A percentile compares a stretch with the other conserved stretches of the same genome.
These are phyloP conservation scores for Apophysomyces sp. DNA, from an alignment of 371 early-diverging fungal genomes.

Conservation along the genomic window DNA sequence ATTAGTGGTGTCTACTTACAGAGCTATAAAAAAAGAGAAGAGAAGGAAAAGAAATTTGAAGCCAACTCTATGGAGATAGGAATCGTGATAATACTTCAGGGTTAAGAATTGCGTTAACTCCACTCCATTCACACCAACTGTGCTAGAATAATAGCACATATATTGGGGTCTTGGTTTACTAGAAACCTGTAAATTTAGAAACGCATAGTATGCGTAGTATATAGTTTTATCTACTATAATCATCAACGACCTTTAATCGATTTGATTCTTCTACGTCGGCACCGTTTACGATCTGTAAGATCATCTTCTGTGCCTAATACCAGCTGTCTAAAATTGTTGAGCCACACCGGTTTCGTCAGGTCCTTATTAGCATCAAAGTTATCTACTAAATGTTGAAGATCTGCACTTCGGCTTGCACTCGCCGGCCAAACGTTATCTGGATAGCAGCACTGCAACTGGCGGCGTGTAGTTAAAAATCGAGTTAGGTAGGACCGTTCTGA, in stretches of 20 bases:
- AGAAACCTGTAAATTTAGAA: too few relatives aligned
- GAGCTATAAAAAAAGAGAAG: too few relatives aligned
- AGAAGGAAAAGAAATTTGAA: too few relatives aligned
- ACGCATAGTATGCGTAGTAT: too few relatives aligned
- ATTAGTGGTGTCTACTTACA: too few relatives aligned
- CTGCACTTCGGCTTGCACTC: constrained; percentile 31
- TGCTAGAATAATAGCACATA: too few relatives aligned
- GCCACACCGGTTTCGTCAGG: constrained; percentile 3
- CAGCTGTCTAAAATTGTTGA: constrained; percentile 7
- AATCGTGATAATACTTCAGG: too few relatives aligned
- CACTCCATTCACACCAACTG: too few relatives aligned
- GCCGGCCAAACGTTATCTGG: constrained; percentile 43
- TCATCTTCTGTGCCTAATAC: not conserved
- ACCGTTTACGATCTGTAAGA: not conserved
- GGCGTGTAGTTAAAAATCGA: constrained; percentile 31
- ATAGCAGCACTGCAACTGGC: constrained; percentile 39
- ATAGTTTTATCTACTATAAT: not conserved
- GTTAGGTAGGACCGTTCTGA: constrained; percentile 29
- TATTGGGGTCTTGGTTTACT: too few relatives aligned
- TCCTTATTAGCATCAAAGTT: constrained; percentile 24
- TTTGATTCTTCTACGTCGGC: not conserved
- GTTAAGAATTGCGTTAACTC: too few relatives aligned
- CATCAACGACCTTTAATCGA: not conserved
- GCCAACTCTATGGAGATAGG: too few relatives aligned
- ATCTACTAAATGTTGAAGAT: constrained; percentile 24